These are phyloP conservation scores for Graphilbum sp. DNA, from an alignment of 2,329 filamentous ascomycete species.

Conservation along the genomic window DNA sequence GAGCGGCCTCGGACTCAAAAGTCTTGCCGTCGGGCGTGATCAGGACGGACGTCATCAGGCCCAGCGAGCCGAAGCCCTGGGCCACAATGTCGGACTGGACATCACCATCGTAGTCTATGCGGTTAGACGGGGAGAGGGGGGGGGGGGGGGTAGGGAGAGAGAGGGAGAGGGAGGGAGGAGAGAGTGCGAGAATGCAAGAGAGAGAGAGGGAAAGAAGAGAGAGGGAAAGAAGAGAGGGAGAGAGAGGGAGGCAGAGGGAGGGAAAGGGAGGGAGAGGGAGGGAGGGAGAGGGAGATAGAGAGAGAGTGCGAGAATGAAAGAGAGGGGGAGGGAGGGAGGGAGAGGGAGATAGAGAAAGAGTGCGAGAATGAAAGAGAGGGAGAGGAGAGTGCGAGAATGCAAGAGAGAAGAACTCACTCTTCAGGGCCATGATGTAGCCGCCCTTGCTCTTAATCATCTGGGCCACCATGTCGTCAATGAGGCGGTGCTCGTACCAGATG, in stretches of 20 bases:
- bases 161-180: too few species aligned
- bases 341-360: too few species aligned
- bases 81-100: slow-evolving; percentile 98
- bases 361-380: too few species aligned
- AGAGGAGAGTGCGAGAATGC: not conserved
- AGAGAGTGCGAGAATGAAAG: too few species aligned
- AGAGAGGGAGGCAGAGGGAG: not conserved
- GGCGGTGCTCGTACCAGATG: slow-evolving; percentile 98
- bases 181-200: too few species aligned
- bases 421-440: slow-evolving; percentile 93
- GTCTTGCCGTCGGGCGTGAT: slow-evolving; percentile 94
- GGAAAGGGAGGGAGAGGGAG: too few species aligned
- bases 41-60: slow-evolving; percentile 95
- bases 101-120: slow-evolving; percentile 87
- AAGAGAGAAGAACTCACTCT: slow-evolving; percentile 48
- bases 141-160: too few species aligned
- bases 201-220: not conserved
- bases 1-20: slow-evolving; percentile 93
- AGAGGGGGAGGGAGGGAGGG: not conserved
- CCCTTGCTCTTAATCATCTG: slow-evolving; percentile 99
- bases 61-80: slow-evolving; percentile 93
- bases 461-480: slow-evolving; percentile 99
- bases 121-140: not conserved
- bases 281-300: too few species aligned
- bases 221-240: slow-evolving; percentile 9